These are phyloP conservation scores for Starmerella floricola DNA, from an alignment of 805 yeast genomes.

Conservation along the genomic window DNA sequence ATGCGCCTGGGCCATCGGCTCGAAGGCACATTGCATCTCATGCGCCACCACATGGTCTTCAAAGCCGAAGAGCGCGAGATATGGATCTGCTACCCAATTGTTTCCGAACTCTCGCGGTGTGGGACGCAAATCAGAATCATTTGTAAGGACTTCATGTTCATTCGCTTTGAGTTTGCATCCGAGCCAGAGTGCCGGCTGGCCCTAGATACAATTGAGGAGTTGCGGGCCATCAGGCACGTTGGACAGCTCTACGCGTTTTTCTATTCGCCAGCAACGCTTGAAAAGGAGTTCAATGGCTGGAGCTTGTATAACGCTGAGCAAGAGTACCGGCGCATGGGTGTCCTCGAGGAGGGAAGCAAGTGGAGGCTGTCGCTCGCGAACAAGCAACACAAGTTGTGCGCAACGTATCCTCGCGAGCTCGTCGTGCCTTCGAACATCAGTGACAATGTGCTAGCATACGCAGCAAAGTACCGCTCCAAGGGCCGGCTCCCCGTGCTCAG, in stretches of 20 bases:
- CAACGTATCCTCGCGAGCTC: constrained; percentile 58
- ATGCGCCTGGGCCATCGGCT: constrained; percentile 45
- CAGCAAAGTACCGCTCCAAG: constrained; percentile 76
- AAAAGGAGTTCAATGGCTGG: constrained; percentile 61
- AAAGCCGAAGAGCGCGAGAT: constrained; percentile 43
- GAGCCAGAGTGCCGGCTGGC: constrained; percentile 55
- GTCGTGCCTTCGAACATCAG: constrained; percentile 68
- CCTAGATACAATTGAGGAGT: constrained; percentile 53
- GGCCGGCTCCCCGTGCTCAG: constrained; percentile 71
- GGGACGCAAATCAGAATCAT: constrained; percentile 42
- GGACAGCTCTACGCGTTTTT: constrained; percentile 67
- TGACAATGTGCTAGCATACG: constrained; percentile 71
- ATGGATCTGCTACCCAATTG: constrained; percentile 86
- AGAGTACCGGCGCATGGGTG: constrained; percentile 70
- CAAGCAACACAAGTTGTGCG: constrained; percentile 42
- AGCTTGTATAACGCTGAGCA: constrained; percentile 42
- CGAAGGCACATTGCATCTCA: constrained; percentile 54
- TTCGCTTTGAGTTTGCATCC: constrained; percentile 60
- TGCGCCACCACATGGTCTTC: constrained; percentile 67
- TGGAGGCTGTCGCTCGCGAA: constrained; percentile 72
- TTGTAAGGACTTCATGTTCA: constrained; percentile 74
- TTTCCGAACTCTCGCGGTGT: constrained; percentile 34
- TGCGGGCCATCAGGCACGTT: constrained; percentile 44
- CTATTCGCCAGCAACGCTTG: constrained; percentile 65
- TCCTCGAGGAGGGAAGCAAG: constrained; percentile 21